Evolutionary conservation across 1,139 yeast species (phyloP).

Genomic region (Suhomyces bribrorum): DNA sequence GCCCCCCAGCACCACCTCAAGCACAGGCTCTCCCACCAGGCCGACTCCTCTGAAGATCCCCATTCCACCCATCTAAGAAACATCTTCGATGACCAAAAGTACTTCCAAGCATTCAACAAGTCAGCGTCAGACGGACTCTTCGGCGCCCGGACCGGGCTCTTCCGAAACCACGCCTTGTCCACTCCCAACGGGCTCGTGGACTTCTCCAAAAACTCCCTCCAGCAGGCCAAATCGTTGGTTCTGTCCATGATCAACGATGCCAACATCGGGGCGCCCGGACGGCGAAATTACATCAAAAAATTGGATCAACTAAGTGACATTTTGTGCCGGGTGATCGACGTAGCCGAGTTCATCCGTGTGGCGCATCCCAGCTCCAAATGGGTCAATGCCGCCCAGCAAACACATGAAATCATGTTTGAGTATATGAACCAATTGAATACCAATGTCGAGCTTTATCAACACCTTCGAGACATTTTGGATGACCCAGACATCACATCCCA

Average conservation of each 20-base stretch:
- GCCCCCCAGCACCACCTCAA: constrained; percentile 1
- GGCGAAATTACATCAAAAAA: constrained; percentile 56
- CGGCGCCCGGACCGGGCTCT: constrained; percentile 56
- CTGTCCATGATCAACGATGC: constrained; percentile 52
- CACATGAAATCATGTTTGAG: constrained; percentile 88
- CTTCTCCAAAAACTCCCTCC: constrained; percentile 66
- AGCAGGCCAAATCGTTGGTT: constrained; percentile 64
- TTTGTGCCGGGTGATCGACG: constrained; percentile 88
- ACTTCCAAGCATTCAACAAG: constrained; percentile 38
- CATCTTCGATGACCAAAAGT: constrained; percentile 50
- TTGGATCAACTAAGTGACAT: constrained; percentile 86
- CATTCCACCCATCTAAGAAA: constrained; percentile 23
- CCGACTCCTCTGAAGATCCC: constrained; percentile 4
- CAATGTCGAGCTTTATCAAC: constrained; percentile 67
- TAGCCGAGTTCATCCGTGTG: constrained; percentile 89
- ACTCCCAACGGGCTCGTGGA: constrained; percentile 69
- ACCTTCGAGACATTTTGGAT: constrained; percentile 56
- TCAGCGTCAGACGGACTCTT: constrained; percentile 13
- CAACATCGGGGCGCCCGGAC: constrained; percentile 42
- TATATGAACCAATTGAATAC: constrained; percentile 93
- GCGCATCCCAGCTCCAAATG: constrained; percentile 77
- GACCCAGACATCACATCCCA: constrained; percentile 36
- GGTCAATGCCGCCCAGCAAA: constrained; percentile 79
- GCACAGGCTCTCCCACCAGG: neutral
- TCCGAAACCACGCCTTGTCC: constrained; percentile 66